Base-by-base conservation (phyloP, 192 early-diverging fungal species). In the Spinellus fusiger region DNA sequence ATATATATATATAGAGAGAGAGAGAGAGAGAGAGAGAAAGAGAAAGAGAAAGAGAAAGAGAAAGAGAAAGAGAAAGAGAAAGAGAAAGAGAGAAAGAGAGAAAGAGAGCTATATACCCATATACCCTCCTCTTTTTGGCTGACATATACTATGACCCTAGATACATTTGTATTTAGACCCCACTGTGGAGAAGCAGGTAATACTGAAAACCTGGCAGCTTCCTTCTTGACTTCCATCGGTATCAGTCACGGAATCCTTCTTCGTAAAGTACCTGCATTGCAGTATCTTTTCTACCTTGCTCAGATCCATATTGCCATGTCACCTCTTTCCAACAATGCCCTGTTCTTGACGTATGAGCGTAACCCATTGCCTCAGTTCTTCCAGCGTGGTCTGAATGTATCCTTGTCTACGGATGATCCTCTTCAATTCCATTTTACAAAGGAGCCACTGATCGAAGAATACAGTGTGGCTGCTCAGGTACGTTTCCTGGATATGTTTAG, bases 301-400 rank as follows among this genome's bases (percentile, higher is more conserved):
- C 95, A 98, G 64, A 93, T 98, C 46, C 93, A 92, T 20, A 88
- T 98, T 62, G 93, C 95, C 59, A 95, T 98, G 95, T 93, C 90
- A 12, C 95, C 95, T 20, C 80, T 98, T 3, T 94, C 93, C 28
- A 98, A 98, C 81, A 98, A 98, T 69, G 93, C 95, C 1, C 73
- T 98, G 28, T 98, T 98, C 67, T 73, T 98, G 51, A 89, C 86
- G 20, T 94, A 92, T 65, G 93, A 98, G 71, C 80, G 93, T 58
- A 95, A 98, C 65, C 93, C 93, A 1, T 89, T 98, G 61, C 80
- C 89, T 52, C 69, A 81, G 8, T 98, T 91, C 74, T 95, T 94
- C 80, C 90, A 98, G 60, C 85, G 93, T 32, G 95, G 95, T 0
- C 81, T 98, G 29, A 94, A 98, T 69, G 89, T 98, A 7, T 87